Percentiles rank a stretch among this genome's conserved stretches.
Conservation (phyloP, 768 basidiomycete species). For the Symmetrospora coprosmae region DNA sequence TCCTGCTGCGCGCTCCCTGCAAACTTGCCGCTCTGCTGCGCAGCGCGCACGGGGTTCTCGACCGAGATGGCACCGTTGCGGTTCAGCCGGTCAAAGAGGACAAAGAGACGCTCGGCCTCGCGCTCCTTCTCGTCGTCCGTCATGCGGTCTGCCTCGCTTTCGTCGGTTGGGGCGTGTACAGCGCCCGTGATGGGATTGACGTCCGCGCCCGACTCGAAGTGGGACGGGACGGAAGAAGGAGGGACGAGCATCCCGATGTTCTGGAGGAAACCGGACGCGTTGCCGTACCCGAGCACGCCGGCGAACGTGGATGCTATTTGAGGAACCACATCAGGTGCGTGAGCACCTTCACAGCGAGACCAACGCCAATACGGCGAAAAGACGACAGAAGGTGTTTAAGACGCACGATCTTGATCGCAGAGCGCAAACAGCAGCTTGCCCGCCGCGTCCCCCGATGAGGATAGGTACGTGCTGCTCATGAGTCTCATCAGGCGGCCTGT, state of each 20-base stretch:
- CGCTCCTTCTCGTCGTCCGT: conserved; percentile 86
- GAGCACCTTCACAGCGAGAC: neutral
- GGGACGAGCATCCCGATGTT: conserved; percentile 68
- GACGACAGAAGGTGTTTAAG: neutral
- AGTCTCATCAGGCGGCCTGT: conserved; percentile 69
- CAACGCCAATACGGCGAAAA: conserved; percentile 18
- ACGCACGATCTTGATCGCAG: conserved; percentile 59
- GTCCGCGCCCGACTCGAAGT: conserved; percentile 32
- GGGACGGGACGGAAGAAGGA: conserved; percentile 25
- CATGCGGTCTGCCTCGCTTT: conserved; percentile 46
- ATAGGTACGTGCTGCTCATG: conserved; percentile 58
- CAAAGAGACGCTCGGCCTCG: conserved; percentile 83
- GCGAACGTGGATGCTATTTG: conserved; percentile 59
- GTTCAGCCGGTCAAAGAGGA: conserved; percentile 78
- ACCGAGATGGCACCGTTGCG: conserved; percentile 50
- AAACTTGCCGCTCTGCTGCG: conserved; percentile 25
- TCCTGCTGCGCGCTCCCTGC: conserved; percentile 23
- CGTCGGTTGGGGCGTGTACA: conserved; percentile 35
- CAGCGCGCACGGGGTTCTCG: conserved; percentile 39
- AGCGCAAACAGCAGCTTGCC: conserved; percentile 79
- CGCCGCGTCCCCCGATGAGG: conserved; percentile 55
- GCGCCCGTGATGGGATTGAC: conserved; percentile 85
- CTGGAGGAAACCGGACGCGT: conserved; percentile 86
- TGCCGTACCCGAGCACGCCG: conserved; percentile 81
- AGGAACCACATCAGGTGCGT: neutral